Conservation (phyloP, 345 rosid species). For the Gossypium stocksii region DNA sequence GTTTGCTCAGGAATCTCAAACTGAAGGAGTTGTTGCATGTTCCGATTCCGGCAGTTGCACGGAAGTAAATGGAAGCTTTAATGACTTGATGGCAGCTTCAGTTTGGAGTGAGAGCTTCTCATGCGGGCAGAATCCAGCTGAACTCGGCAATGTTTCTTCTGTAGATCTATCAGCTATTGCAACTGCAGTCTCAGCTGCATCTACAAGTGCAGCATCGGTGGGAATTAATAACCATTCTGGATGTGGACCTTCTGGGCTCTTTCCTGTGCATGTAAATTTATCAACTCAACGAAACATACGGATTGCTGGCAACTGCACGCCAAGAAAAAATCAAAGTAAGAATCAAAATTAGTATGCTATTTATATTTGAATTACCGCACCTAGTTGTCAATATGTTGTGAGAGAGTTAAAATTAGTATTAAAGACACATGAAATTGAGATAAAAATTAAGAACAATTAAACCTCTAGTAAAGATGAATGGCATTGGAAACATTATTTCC, state of each 20-base stretch:
- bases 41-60: slow-evolving; percentile 1
- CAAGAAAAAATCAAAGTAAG: slow-evolving; percentile 27
- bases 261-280: background rate
- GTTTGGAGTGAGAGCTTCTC: background rate
- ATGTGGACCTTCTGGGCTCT: background rate
- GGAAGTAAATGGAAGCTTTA: background rate
- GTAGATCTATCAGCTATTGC: slow-evolving; percentile 51
- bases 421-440: background rate
- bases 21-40: slow-evolving; percentile 14
- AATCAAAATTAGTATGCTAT: background rate
- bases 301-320: slow-evolving; percentile 11
- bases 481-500: background rate
- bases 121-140: slow-evolving; percentile 16
- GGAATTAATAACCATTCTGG: background rate
- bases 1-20: slow-evolving; percentile 19
- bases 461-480: background rate
- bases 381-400: background rate
- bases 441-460: background rate
- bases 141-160: slow-evolving; percentile 32
- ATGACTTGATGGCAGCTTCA: slow-evolving; percentile 1
- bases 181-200: slow-evolving; percentile 32
- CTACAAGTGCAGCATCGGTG: slow-evolving; percentile 1
- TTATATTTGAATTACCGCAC: background rate
- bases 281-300: slow-evolving; percentile 2
- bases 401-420: background rate